These are phyloP conservation scores for Dendrobium huoshanense DNA, from an alignment of 106 monocot species.

Conservation along the genomic window DNA sequence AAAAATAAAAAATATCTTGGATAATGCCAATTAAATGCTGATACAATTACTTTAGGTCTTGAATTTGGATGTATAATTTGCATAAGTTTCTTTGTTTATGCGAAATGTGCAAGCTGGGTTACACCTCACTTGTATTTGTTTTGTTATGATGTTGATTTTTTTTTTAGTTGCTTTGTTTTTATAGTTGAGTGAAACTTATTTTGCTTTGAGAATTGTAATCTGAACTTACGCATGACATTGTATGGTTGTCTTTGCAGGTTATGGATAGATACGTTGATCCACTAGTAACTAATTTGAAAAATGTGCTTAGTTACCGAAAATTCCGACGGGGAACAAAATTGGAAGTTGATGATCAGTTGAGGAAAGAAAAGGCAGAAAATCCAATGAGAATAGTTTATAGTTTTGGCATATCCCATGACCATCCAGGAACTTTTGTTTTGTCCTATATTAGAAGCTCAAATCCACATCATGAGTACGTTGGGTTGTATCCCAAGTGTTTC, in stretches of 20 bases:
- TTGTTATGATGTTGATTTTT: no score
- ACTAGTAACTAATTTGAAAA: constrained; percentile 71
- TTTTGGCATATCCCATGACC: constrained; percentile 87
- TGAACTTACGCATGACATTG: not conserved
- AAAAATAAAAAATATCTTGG: no score
- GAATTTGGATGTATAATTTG: no score
- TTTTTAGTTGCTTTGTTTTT: no score
- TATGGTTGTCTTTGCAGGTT: constrained; percentile 38
- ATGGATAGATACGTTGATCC: constrained; percentile 99
- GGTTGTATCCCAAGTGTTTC: constrained; percentile 88
- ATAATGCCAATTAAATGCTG: no score
- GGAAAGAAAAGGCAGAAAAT: constrained; percentile 72
- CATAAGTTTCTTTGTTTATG: no score
- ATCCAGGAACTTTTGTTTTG: constrained; percentile 91
- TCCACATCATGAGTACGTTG: constrained; percentile 94
- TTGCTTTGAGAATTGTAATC: not conserved
- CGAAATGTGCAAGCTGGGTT: no score
- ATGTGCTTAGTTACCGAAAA: constrained; percentile 83
- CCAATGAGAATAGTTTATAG: constrained; percentile 82
- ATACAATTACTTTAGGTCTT: no score
- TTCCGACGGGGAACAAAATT: constrained; percentile 60
- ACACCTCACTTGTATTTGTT: no score
- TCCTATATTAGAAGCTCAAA: constrained; percentile 75
- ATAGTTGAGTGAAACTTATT: not conserved
- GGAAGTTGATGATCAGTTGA: constrained; percentile 65